These are phyloP conservation scores for Myxozyma sirexii DNA, from an alignment of 805 yeast species.

Conservation along the genomic window DNA sequence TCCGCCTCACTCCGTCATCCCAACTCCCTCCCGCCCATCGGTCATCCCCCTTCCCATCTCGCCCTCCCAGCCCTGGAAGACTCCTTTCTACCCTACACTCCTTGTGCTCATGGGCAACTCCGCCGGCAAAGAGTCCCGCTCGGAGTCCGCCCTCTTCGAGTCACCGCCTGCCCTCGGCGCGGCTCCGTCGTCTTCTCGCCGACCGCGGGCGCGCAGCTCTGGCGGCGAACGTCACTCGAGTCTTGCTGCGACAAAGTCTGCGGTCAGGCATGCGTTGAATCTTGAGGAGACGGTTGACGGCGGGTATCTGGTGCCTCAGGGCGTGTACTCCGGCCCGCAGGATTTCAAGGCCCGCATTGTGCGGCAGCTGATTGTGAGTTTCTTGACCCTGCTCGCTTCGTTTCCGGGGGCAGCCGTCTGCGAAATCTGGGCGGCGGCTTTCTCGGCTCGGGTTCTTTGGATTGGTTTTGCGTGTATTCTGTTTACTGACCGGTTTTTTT, in stretches of 20 bases:
- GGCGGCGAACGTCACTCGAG: neutral
- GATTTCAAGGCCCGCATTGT: constrained; percentile 78
- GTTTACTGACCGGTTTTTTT: neutral
- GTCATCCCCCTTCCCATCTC: neutral
- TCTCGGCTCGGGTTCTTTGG: no score
- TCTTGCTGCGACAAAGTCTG: constrained; percentile 19
- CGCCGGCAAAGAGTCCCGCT: constrained; percentile 37
- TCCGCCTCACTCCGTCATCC: constrained; percentile 6
- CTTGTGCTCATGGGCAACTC: constrained; percentile 39
- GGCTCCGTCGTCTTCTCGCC: neutral
- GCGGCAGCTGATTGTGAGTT: constrained; percentile 56
- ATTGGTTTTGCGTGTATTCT: neutral
- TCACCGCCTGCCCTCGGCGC: neutral
- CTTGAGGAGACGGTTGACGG: constrained; percentile 69
- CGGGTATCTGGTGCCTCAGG: constrained; percentile 89
- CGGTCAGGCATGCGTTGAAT: constrained; percentile 29
- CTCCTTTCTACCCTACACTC: neutral
- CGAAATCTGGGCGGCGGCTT: no score
- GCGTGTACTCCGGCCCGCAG: constrained; percentile 74
- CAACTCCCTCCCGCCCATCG: neutral
- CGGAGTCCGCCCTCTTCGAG: neutral
- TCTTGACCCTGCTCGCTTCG: no score
- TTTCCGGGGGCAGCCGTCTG: no score
- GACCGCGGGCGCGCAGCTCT: neutral
- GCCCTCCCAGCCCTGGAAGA: neutral